Evolutionary conservation across 495 filamentous ascomycete genomes (phyloP).

Genomic region (Chaetomium tenue): DNA sequence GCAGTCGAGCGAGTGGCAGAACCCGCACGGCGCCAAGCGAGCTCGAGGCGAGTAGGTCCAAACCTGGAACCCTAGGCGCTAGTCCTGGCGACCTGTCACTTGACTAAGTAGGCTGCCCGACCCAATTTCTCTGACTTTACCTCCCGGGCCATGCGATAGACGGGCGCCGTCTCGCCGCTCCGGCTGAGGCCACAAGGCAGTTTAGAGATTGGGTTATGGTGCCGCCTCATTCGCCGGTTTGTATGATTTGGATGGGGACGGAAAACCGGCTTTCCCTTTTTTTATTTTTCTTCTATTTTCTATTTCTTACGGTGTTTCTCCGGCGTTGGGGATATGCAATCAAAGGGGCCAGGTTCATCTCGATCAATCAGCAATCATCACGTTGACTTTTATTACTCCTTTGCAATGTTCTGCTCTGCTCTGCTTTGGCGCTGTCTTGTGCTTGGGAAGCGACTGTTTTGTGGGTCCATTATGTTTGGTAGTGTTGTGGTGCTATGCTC

Average conservation of each 20-base stretch:
- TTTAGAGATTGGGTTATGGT: neutral
- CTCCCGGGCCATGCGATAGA: neutral
- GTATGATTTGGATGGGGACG: neutral
- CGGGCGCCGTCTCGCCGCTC: neutral
- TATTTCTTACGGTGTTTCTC: neutral
- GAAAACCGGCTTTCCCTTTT: neutral
- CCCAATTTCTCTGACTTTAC: neutral
- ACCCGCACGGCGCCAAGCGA: slow-evolving; percentile 81
- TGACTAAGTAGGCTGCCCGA: neutral
- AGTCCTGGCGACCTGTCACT: neutral
- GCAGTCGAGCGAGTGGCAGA: slow-evolving; percentile 55
- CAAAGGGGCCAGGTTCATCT: neutral
- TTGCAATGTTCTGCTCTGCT: neutral
- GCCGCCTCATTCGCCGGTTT: neutral
- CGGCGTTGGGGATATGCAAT: too few species aligned
- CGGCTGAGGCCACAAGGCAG: neutral
- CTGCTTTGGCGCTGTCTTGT: neutral
- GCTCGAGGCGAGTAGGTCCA: slow-evolving; percentile 51
- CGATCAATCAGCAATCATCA: neutral
- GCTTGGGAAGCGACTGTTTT: neutral
- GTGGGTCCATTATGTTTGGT: neutral
- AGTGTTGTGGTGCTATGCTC: neutral
- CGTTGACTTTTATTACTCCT: neutral
- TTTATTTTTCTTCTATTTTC: neutral
- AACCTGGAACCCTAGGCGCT: neutral